Evolutionary conservation across 768 basidiomycete species (phyloP), one percentile per base, ranked within the genome.

Genomic region (Tubosaeta sp.): DNA sequence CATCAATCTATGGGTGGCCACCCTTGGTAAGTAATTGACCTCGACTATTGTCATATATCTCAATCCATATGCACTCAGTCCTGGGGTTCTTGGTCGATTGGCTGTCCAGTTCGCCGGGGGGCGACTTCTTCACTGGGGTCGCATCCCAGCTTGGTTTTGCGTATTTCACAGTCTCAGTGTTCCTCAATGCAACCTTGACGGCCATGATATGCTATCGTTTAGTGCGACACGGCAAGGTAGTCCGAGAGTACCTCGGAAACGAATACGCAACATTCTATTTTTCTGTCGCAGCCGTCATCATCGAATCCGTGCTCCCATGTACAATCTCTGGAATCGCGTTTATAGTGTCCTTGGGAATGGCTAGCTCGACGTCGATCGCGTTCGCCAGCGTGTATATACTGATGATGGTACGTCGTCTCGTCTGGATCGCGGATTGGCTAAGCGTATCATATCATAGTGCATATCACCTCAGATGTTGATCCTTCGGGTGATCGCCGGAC

Each of bases 401-500:
- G 43, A 50, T 61, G 52, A 67, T 62, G 59, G 65, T 66, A 10
- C 14, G 51, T 53, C 3, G 12, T 41, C 11, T 35, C 14, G 11
- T 29, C 14, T 6, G 25, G 14, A 22, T 16, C 17, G 14, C 3
- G 25, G 19, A 17, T 33, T 7, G 22, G 9, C 29, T 44, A 27
- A 43, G 1, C 17, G 8, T 2, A 31, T 19, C n/a, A 8, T 9
- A 4, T n/a, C 6, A 6, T 35, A 67, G 65, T 65, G 59, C 38
- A 63, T 67, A 50, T 63, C 65, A 17, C 64, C 65, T 1, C 65
- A 64, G 38, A 47, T 64, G 41, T 41, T 66, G 44, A 62, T 68
- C 31, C 54, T 68, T 17, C 55, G 61, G 29, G 64, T 66, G 14
- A 31, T 65, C 34, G 17, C 11, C 9, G 58, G 58, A 11, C 56